These are phyloP conservation scores for Excoecaria cochinchinensis DNA, from an alignment of 345 rosid species.

Conservation along the genomic window DNA sequence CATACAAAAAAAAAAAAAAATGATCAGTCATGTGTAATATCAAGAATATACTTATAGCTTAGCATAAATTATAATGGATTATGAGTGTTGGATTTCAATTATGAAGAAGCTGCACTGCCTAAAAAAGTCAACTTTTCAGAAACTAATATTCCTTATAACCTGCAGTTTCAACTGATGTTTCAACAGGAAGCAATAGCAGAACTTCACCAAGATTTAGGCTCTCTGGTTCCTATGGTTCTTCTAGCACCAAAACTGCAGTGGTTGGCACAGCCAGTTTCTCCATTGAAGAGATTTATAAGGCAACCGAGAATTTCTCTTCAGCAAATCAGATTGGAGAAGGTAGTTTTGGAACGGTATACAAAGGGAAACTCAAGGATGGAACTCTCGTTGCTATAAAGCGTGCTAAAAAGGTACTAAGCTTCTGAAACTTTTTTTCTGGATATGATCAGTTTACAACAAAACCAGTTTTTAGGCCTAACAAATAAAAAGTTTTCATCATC, in stretches of 20 bases:
- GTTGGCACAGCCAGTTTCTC: conserved; percentile 42
- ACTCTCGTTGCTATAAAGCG: conserved; percentile 83
- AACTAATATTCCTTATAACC: conserved; percentile 20
- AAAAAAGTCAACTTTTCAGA: neutral
- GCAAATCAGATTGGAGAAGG: conserved; percentile 78
- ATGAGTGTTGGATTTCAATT: too few relatives aligned
- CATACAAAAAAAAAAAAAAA: too few relatives aligned
- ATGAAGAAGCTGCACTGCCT: too few relatives aligned
- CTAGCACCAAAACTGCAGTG: conserved; percentile 43
- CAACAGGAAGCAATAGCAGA: conserved; percentile 47
- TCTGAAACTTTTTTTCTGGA: too few relatives aligned
- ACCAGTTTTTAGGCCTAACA: too few relatives aligned
- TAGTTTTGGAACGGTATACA: conserved; percentile 72
- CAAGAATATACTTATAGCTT: too few relatives aligned
- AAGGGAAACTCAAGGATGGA: conserved; percentile 79
- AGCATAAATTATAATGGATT: too few relatives aligned
- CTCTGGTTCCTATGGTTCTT: conserved; percentile 52
- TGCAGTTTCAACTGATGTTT: conserved; percentile 52
- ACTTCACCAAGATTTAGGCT: conserved; percentile 39
- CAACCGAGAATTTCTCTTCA: conserved; percentile 67
- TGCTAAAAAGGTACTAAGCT: conserved; percentile 58
- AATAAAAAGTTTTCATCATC: too few relatives aligned
- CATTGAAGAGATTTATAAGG: conserved; percentile 63
- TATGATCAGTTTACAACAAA: too few relatives aligned
- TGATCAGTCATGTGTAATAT: too few relatives aligned